A percentile compares a stretch with the other conserved stretches of the same genome.
These are phyloP conservation scores for Blastobotrys serpentis DNA, from an alignment of 1,139 yeast species.

Conservation along the genomic window DNA sequence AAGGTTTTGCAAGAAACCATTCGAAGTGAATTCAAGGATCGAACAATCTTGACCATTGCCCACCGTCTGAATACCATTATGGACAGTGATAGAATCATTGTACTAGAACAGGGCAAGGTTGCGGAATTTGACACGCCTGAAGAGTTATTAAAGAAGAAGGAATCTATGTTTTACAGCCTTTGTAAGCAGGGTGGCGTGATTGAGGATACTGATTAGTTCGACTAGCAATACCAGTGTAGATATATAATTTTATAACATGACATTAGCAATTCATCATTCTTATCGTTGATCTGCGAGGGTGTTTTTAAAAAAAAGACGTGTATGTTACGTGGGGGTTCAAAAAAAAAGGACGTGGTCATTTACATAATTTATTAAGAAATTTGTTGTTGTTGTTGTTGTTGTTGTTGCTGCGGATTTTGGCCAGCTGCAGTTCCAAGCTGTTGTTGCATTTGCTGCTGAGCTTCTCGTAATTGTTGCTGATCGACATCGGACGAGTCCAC, in stretches of 20 bases:
- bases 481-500: constrained; percentile 43
- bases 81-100: constrained; percentile 69
- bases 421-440: neutral
- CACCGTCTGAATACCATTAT: constrained; percentile 80
- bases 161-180: constrained; percentile 57
- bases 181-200: constrained; percentile 59
- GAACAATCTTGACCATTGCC: constrained; percentile 78
- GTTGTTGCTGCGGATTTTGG: too few species aligned
- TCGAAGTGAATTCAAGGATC: constrained; percentile 56
- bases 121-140: constrained; percentile 69
- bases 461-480: constrained; percentile 14
- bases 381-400: constrained; percentile 9
- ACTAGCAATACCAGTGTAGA: neutral
- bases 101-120: constrained; percentile 65
- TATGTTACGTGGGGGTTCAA: too few species aligned
- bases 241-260: too few species aligned
- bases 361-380: constrained; percentile 1
- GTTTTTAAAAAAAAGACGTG: too few species aligned
- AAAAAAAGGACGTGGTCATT: neutral
- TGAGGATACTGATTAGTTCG: constrained; percentile 22
- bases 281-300: too few species aligned
- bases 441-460: constrained; percentile 10
- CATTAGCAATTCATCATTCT: too few species aligned
- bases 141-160: constrained; percentile 45
- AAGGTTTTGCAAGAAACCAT: constrained; percentile 72